Conservation (phyloP, 805 yeast species). For the Candida nitratophila region DNA sequence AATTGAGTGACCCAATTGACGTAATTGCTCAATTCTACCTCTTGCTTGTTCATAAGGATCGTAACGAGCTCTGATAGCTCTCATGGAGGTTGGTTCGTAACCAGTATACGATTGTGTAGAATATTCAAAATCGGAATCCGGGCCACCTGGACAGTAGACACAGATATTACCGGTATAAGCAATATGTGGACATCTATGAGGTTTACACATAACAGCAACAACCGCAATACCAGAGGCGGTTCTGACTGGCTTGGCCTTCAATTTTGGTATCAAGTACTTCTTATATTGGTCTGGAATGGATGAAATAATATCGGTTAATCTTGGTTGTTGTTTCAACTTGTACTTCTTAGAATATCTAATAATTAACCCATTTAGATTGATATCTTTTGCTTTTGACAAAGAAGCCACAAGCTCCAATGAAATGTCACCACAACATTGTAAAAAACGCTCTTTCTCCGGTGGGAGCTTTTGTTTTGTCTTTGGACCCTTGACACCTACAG, state of each 20-base stretch:
- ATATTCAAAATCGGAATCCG: conserved; percentile 96
- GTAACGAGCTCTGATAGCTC: conserved; percentile 97
- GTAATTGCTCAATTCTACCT: conserved; percentile 92
- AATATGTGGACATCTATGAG: conserved; percentile 98
- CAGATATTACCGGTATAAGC: conserved; percentile 98
- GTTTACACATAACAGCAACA: conserved; percentile 98
- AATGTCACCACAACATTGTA: conserved; percentile 89
- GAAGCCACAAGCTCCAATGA: conserved; percentile 80
- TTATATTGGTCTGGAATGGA: conserved; percentile 96
- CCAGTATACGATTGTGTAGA: conserved; percentile 98
- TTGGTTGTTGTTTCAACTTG: conserved; percentile 85
- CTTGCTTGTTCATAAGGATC: conserved; percentile 98
- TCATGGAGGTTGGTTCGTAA: conserved; percentile 97
- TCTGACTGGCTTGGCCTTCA: conserved; percentile 97
- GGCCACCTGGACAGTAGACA: conserved; percentile 99
- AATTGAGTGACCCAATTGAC: conserved; percentile 92
- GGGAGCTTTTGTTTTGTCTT: conserved; percentile 57
- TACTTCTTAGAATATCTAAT: conserved; percentile 83
- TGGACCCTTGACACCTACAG: conserved; percentile 24
- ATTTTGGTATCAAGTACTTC: conserved; percentile 82
- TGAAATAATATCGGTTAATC: conserved; percentile 88
- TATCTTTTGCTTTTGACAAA: conserved; percentile 63
- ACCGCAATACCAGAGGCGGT: conserved; percentile 99
- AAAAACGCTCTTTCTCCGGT: conserved; percentile 88
- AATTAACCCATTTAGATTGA: conserved; percentile 86